Percentiles rank a stretch among this genome's conserved stretches.
phyloP scores from a whole-genome alignment of 306 rosid genomes.

The Acacia melanoxylon region DNA sequence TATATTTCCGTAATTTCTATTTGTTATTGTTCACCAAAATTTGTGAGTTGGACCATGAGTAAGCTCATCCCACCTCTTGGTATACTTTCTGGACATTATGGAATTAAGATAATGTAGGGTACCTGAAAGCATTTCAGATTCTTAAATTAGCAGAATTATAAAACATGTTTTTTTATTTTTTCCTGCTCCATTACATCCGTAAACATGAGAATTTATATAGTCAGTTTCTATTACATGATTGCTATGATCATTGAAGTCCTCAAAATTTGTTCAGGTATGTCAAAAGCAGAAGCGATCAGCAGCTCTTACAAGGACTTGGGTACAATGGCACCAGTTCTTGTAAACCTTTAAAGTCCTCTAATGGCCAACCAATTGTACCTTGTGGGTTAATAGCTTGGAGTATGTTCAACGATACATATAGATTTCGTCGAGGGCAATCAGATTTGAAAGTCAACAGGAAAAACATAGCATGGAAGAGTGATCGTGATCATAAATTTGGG shows the following conservation, averaged over 20 bases:
- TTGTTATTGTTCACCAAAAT: constrained; percentile 17
- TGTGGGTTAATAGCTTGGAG: constrained; percentile 99
- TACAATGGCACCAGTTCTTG: constrained; percentile 71
- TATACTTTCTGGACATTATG: constrained; percentile 10
- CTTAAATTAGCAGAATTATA: constrained; percentile 7
- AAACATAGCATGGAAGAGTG: constrained; percentile 96
- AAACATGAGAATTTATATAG: constrained; percentile 1
- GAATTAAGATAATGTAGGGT: not conserved
- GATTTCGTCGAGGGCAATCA: constrained; percentile 63
- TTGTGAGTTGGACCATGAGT: constrained; percentile 16
- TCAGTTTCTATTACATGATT: constrained; percentile 21
- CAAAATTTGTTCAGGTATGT: constrained; percentile 68
- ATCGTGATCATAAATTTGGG: constrained; percentile 84
- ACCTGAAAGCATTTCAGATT: constrained; percentile 3
- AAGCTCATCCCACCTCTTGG: not conserved
- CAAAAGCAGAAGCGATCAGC: constrained; percentile 80
- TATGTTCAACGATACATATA: constrained; percentile 83
- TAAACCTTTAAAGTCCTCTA: constrained; percentile 60
- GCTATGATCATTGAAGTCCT: constrained; percentile 27
- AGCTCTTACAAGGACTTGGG: constrained; percentile 77
- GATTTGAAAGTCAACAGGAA: constrained; percentile 74
- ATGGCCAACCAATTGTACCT: constrained; percentile 74
- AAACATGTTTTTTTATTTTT: not conserved
- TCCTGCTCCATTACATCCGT: constrained; percentile 4
- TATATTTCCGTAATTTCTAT: not conserved